phyloP scores from a whole-genome alignment of 306 rosid species.

The Dryas alaskensis region DNA sequence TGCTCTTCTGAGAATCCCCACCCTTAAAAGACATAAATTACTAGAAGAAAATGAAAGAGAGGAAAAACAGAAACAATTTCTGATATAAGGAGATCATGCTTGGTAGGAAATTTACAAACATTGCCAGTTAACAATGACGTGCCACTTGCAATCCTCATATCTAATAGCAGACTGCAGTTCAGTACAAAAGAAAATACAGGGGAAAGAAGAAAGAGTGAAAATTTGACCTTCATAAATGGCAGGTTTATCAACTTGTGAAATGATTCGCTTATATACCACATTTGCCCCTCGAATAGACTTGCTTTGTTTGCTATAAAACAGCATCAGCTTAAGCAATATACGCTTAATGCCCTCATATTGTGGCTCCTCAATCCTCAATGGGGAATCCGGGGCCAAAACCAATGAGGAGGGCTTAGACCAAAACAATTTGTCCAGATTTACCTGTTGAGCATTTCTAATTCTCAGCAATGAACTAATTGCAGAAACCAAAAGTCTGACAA shows the following conservation, averaged over 20 bases:
- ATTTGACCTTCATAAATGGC: constrained; percentile 72
- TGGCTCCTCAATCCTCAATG: constrained; percentile 76
- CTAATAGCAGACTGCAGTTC: background rate
- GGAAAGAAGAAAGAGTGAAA: background rate
- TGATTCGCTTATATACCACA: constrained; percentile 66
- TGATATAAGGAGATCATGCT: too few relatives aligned
- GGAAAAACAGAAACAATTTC: too few relatives aligned
- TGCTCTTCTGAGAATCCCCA: background rate
- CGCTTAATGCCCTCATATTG: constrained; percentile 65
- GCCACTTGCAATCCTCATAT: background rate
- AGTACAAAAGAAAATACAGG: background rate
- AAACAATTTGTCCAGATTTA: constrained; percentile 66
- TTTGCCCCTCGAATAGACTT: constrained; percentile 90
- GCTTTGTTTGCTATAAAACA: constrained; percentile 93
- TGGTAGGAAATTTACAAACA: too few relatives aligned
- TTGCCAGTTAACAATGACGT: too few relatives aligned
- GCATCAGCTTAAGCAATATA: constrained; percentile 54
- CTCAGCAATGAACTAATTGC: constrained; percentile 25
- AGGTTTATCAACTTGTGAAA: constrained; percentile 80
- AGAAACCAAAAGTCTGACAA: background rate
- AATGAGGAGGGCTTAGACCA: constrained; percentile 81
- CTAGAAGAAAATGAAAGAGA: background rate
- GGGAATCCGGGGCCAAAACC: constrained; percentile 64
- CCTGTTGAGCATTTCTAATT: constrained; percentile 39
- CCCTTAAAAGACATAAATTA: background rate